Evolutionary conservation across 1,139 yeast species (phyloP).

Genomic region (Candida sp.): DNA sequence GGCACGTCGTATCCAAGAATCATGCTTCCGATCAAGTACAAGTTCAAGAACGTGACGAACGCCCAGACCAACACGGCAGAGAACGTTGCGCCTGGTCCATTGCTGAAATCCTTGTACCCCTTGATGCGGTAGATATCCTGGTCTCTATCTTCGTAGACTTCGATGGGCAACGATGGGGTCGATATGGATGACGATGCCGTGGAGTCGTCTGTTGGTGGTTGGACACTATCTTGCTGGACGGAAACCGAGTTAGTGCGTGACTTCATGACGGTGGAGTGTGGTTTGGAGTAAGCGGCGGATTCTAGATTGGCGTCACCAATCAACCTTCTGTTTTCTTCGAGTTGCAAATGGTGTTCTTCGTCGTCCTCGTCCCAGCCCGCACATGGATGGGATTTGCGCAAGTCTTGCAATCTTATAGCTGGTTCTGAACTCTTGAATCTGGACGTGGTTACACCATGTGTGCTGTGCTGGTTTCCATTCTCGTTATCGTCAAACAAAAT

Average conservation of each 20-base stretch:
- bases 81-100: conserved; percentile 48
- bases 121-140: conserved; percentile 20
- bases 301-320: conserved; percentile 5
- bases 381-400: conserved; percentile 49
- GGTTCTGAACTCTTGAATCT: conserved; percentile 41
- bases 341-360: conserved; percentile 17
- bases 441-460: conserved; percentile 1
- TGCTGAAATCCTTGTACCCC: conserved; percentile 58
- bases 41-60: conserved; percentile 52
- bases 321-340: conserved; percentile 20
- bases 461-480: neutral
- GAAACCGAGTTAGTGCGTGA: conserved; percentile 5
- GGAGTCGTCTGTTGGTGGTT: conserved; percentile 3
- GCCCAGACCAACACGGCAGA: conserved; percentile 55
- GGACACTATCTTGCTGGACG: neutral
- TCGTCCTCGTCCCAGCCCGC: conserved; percentile 49
- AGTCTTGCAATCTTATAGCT: conserved; percentile 46
- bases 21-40: conserved; percentile 54
- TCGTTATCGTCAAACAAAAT: conserved; percentile 25
- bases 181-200: conserved; percentile 8
- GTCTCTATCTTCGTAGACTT: conserved; percentile 10
- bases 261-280: conserved; percentile 4
- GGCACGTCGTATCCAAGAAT: conserved; percentile 48
- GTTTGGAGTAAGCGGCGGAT: conserved; percentile 8
- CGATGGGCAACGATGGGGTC: conserved; percentile 5